A percentile compares a stretch with the other conserved stretches of the same genome.
These are phyloP conservation scores for Starmerella gropengiesseri DNA, from an alignment of 805 yeast genomes.

Conservation along the genomic window DNA sequence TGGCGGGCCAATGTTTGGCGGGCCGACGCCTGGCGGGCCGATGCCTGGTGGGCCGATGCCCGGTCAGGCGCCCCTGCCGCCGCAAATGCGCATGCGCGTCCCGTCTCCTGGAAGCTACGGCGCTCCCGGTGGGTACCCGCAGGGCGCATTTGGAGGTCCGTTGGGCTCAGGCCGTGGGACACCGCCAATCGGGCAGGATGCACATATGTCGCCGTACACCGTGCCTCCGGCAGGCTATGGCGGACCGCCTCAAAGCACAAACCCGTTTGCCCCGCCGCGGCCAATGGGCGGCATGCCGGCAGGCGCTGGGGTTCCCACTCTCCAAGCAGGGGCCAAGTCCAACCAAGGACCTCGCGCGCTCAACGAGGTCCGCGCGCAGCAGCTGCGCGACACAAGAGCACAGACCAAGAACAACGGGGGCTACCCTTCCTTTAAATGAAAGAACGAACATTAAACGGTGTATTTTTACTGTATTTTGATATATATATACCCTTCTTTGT, in stretches of 20 bases:
- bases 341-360: conserved; percentile 8
- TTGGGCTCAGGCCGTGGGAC: too few relatives aligned
- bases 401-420: conserved; percentile 15
- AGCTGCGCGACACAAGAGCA: conserved; percentile 11
- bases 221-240: conserved; percentile 1
- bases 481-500: neutral
- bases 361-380: conserved; percentile 15
- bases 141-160: neutral
- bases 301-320: neutral
- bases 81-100: neutral
- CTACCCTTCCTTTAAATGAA: conserved; percentile 4
- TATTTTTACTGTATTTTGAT: neutral
- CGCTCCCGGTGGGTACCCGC: neutral
- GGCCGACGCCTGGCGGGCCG: too few relatives aligned
- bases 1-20: too few relatives aligned
- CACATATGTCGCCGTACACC: neutral
- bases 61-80: neutral
- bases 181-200: neutral
- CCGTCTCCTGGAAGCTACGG: neutral
- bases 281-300: neutral
- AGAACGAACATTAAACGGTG: too few relatives aligned
- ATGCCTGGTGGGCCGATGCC: too few relatives aligned
- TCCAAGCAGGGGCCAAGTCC: conserved; percentile 12
- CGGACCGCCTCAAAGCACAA: neutral
- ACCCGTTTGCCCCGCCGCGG: conserved; percentile 1